Percentiles rank a stretch among this genome's conserved stretches.
Conservation (phyloP, 1,139 yeast genomes). For the Geotrichum bryndzae region DNA sequence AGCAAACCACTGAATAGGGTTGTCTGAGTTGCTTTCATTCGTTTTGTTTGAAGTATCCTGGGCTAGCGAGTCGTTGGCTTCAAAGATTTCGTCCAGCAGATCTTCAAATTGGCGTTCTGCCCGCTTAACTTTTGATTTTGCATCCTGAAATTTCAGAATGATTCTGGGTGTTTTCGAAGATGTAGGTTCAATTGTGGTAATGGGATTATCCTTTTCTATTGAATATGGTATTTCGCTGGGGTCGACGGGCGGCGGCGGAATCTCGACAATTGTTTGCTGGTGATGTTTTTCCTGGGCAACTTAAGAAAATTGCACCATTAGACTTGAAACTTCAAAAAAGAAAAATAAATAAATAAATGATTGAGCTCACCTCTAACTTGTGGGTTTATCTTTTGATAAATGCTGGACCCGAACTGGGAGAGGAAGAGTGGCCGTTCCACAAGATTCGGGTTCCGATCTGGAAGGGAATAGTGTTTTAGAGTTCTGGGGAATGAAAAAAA, state of each 20-base stretch:
- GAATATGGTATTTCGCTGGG: conserved; percentile 12
- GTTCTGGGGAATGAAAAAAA: conserved; percentile 7
- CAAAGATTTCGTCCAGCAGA: conserved; percentile 22
- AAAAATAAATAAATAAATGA: background rate
- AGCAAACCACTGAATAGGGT: conserved; percentile 16
- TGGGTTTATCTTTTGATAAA: conserved; percentile 9
- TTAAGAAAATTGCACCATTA: background rate
- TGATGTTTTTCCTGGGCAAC: conserved; percentile 13
- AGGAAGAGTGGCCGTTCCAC: conserved; percentile 10
- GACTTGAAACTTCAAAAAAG: background rate
- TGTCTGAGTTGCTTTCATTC: conserved; percentile 10
- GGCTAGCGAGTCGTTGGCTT: conserved; percentile 21
- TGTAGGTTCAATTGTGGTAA: conserved; percentile 10
- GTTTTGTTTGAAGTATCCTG: conserved; percentile 12
- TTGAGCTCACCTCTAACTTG: conserved; percentile 8
- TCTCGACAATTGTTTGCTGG: conserved; percentile 12
- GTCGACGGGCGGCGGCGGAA: conserved; percentile 13
- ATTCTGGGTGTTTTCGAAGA: conserved; percentile 3
- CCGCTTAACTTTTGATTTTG: conserved; percentile 14
- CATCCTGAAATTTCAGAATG: conserved; percentile 6
- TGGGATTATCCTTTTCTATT: conserved; percentile 15
- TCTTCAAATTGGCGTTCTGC: conserved; percentile 15
- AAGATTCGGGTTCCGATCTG: conserved; percentile 3
- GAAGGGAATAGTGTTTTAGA: conserved; percentile 15
- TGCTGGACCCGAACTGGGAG: conserved; percentile 10